phyloP scores from a whole-genome alignment of 306 rosid genomes.

The Lathyrus oleraceus region DNA sequence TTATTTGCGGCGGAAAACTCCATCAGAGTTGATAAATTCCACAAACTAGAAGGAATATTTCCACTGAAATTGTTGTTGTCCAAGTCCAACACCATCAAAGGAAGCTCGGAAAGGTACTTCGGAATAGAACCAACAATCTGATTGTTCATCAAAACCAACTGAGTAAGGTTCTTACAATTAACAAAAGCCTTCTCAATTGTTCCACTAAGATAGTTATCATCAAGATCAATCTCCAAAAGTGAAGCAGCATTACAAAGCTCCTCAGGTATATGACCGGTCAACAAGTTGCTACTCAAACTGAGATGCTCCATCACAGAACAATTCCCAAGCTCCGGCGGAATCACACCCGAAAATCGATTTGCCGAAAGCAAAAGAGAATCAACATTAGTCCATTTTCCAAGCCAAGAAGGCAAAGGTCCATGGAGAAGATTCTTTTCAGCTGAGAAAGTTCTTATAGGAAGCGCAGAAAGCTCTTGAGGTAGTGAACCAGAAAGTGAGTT shows the following conservation, averaged over 20 bases:
- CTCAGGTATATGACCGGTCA: conserved; percentile 70
- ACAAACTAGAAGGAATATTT: conserved; percentile 56
- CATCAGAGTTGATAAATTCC: conserved; percentile 63
- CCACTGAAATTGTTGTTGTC: conserved; percentile 90
- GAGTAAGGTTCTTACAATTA: conserved; percentile 68
- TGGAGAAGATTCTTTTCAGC: conserved; percentile 82
- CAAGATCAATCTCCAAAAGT: conserved; percentile 73
- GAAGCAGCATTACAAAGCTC: conserved; percentile 77
- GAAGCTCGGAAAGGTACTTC: conserved; percentile 73
- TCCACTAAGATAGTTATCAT: conserved; percentile 65
- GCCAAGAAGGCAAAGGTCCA: conserved; percentile 83
- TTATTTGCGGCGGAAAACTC: conserved; percentile 90
- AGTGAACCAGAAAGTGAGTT: conserved; percentile 77
- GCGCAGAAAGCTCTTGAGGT: conserved; percentile 84
- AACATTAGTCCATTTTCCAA: conserved; percentile 68
- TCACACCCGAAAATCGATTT: conserved; percentile 65
- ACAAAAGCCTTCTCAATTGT: conserved; percentile 60
- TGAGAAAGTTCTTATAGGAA: conserved; percentile 68
- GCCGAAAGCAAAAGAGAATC: conserved; percentile 63
- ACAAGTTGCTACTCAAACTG: conserved; percentile 67
- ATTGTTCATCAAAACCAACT: conserved; percentile 67
- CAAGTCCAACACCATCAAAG: conserved; percentile 72
- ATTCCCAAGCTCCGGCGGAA: conserved; percentile 89
- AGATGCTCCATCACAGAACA: conserved; percentile 69
- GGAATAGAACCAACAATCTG: conserved; percentile 77